phyloP scores from a whole-genome alignment of 2,329 filamentous ascomycete species.

The Chaetothyriales sp. region DNA sequence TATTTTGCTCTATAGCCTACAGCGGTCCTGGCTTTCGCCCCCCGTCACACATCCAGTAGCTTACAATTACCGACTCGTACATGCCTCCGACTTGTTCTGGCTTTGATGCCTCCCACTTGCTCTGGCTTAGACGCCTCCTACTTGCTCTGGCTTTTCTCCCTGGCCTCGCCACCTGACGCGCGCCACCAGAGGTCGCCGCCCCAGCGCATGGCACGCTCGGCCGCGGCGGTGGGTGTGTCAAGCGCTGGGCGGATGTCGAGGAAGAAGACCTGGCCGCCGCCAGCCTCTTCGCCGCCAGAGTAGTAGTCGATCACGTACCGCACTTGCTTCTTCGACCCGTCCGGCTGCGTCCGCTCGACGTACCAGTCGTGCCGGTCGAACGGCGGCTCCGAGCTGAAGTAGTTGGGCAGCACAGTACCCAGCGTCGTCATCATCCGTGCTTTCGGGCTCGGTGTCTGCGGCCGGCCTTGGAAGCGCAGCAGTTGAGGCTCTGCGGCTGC shows the following conservation, averaged over 20 bases:
- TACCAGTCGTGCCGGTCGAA: constrained; percentile 99
- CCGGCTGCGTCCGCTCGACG: constrained; percentile 55
- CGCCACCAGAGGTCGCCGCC: constrained; percentile 89
- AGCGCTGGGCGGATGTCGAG: constrained; percentile 86
- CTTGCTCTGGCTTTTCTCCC: constrained; percentile 24
- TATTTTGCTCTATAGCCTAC: neutral
- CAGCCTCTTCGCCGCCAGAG: constrained; percentile 64
- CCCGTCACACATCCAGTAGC: too few species aligned
- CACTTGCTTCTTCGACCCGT: constrained; percentile 59
- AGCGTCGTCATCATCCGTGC: constrained; percentile 70
- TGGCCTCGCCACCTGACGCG: constrained; percentile 58
- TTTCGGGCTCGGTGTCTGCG: constrained; percentile 82
- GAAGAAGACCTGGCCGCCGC: constrained; percentile 87
- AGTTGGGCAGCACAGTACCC: constrained; percentile 63
- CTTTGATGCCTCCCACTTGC: too few species aligned
- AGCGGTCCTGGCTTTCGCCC: too few species aligned
- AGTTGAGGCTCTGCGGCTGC: constrained; percentile 51
- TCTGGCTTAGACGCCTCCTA: too few species aligned
- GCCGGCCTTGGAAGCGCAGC: constrained; percentile 75
- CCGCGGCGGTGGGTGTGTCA: constrained; percentile 62
- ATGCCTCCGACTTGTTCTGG: too few species aligned
- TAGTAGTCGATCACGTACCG: constrained; percentile 98
- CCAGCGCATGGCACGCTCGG: constrained; percentile 76
- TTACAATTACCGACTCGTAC: too few species aligned
- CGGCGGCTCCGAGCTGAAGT: constrained; percentile 69